Conservation (phyloP, 768 basidiomycete genomes). For the Amanita subjunquillea region DNA sequence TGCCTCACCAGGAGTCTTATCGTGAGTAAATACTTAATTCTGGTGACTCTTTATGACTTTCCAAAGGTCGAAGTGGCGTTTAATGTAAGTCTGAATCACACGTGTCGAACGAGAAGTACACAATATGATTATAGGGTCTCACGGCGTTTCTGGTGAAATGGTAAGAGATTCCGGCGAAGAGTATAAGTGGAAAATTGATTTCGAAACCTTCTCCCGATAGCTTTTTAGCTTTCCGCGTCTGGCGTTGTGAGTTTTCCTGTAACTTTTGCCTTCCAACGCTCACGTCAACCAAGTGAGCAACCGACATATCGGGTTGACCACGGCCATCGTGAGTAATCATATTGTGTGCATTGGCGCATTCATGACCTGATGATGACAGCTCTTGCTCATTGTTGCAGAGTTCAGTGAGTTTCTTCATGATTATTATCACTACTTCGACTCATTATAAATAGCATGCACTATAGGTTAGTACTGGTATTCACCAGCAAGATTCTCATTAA, state of each 20-base stretch:
- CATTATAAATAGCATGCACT: conserved; percentile 11
- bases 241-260: conserved; percentile 13
- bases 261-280: neutral
- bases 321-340: conserved; percentile 10
- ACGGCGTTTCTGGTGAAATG: conserved; percentile 40
- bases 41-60: neutral
- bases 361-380: conserved; percentile 7
- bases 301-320: conserved; percentile 12
- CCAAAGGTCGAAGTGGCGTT: conserved; percentile 37
- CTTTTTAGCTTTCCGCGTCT: conserved; percentile 18
- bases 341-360: neutral
- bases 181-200: neutral
- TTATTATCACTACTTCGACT: neutral
- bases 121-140: conserved; percentile 20
- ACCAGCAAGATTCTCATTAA: neutral
- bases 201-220: conserved; percentile 6
- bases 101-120: neutral
- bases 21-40: conserved; percentile 12
- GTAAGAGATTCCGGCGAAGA: conserved; percentile 10
- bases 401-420: conserved; percentile 11
- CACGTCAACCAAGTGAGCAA: conserved; percentile 15
- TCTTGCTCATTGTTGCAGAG: conserved; percentile 15
- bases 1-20: conserved; percentile 21
- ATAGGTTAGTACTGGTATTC: conserved; percentile 9
- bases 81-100: conserved; percentile 22